Percentiles rank a stretch among this genome's conserved stretches.
Evolutionary conservation across 177 flowering plant species (phyloP).

Genomic region (Vitis hybrid): DNA sequence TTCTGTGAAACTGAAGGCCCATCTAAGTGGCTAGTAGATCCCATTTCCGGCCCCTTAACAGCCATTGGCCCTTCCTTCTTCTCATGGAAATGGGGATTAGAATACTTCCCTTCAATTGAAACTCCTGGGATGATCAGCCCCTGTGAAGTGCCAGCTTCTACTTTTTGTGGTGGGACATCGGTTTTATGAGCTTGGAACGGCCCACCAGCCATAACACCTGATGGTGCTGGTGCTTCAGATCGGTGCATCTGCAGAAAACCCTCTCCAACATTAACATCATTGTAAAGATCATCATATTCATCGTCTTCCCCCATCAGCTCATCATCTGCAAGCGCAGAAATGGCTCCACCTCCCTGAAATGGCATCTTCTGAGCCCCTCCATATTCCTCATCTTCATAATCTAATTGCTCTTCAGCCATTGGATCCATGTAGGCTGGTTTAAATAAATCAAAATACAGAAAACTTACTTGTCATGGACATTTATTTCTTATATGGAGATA

Average conservation of each 20-base stretch:
- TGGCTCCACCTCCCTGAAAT: slow-evolving; percentile 72
- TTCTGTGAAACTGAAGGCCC: slow-evolving; percentile 36
- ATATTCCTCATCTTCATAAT: slow-evolving; percentile 75
- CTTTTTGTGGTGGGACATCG: slow-evolving; percentile 33
- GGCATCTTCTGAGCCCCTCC: slow-evolving; percentile 63
- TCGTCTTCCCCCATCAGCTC: slow-evolving; percentile 64
- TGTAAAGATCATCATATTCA: slow-evolving; percentile 70
- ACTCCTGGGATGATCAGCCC: slow-evolving; percentile 37
- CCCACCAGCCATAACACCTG: slow-evolving; percentile 38
- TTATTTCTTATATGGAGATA: too few species aligned
- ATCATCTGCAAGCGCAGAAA: slow-evolving; percentile 70
- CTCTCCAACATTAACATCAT: slow-evolving; percentile 66
- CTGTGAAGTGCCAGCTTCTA: slow-evolving; percentile 28
- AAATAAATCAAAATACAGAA: slow-evolving; percentile 8
- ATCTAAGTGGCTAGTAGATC: slow-evolving; percentile 27
- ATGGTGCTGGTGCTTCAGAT: slow-evolving; percentile 36
- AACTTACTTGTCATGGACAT: neutral
- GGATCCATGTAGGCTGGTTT: slow-evolving; percentile 46
- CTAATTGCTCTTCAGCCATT: slow-evolving; percentile 69
- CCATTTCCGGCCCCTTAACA: slow-evolving; percentile 29
- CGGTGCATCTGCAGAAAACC: slow-evolving; percentile 55
- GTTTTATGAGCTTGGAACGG: slow-evolving; percentile 39
- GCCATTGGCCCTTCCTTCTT: slow-evolving; percentile 30
- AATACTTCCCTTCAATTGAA: slow-evolving; percentile 36
- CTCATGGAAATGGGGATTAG: slow-evolving; percentile 34